phyloP scores from a whole-genome alignment of 805 yeast species.

The Pichia rugopelliculosa region DNA sequence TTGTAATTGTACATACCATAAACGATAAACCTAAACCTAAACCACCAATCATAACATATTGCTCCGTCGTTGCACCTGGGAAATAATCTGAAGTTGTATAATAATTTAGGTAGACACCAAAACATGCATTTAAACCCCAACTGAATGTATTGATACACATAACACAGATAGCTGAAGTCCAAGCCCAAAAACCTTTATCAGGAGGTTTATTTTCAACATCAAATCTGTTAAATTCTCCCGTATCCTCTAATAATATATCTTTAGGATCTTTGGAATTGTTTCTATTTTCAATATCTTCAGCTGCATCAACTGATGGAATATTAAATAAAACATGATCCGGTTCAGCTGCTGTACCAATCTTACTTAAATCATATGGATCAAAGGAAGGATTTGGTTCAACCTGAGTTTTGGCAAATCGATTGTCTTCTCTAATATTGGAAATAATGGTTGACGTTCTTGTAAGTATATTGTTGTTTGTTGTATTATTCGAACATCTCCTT shows the following conservation, averaged over 20 bases:
- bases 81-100: slow-evolving; percentile 37
- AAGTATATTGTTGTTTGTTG: slow-evolving; percentile 1
- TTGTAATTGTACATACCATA: slow-evolving; percentile 50
- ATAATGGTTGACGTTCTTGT: slow-evolving; percentile 22
- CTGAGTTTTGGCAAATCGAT: slow-evolving; percentile 18
- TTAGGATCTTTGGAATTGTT: not conserved
- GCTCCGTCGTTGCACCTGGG: slow-evolving; percentile 42
- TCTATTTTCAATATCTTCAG: not conserved
- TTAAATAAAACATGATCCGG: not conserved
- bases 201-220: slow-evolving; percentile 31
- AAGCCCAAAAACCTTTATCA: slow-evolving; percentile 41
- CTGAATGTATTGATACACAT: slow-evolving; percentile 31
- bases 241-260: slow-evolving; percentile 13
- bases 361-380: not conserved
- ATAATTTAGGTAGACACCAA: slow-evolving; percentile 46
- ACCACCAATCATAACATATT: slow-evolving; percentile 53
- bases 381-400: slow-evolving; percentile 8
- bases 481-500: not conserved
- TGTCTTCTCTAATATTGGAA: slow-evolving; percentile 26
- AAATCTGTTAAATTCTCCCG: slow-evolving; percentile 27
- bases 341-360: slow-evolving; percentile 2
- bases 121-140: slow-evolving; percentile 50
- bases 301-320: not conserved
- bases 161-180: slow-evolving; percentile 38
- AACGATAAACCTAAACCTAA: slow-evolving; percentile 49